Evolutionary conservation across 2,329 filamentous ascomycete species (phyloP).

Genomic region (Venturia pyrina): DNA sequence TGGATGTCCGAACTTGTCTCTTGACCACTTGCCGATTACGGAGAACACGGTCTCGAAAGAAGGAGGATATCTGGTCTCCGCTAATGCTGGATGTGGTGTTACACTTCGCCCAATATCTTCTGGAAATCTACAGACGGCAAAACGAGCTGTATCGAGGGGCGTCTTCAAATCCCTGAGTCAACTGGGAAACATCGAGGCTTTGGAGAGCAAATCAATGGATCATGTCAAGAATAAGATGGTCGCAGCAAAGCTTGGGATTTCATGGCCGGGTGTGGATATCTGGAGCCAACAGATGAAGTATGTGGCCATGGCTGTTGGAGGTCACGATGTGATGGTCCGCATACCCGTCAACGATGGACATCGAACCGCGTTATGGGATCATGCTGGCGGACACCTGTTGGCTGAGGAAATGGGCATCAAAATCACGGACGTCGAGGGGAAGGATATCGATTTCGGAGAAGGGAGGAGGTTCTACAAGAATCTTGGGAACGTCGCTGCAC

Average conservation of each 20-base stretch:
- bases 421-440: slow-evolving; percentile 42
- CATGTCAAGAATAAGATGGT: slow-evolving; percentile 14
- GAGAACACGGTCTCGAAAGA: slow-evolving; percentile 28
- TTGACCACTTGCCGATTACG: slow-evolving; percentile 21
- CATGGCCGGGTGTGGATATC: slow-evolving; percentile 40
- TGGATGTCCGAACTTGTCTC: slow-evolving; percentile 51
- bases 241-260: slow-evolving; percentile 27
- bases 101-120: slow-evolving; percentile 14
- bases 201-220: slow-evolving; percentile 5
- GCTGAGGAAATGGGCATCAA: slow-evolving; percentile 40
- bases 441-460: slow-evolving; percentile 36
- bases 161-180: neutral
- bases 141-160: neutral
- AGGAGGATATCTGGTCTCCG: slow-evolving; percentile 34
- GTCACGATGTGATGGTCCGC: slow-evolving; percentile 39
- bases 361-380: slow-evolving; percentile 45
- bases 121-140: neutral
- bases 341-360: slow-evolving; percentile 34
- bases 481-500: slow-evolving; percentile 33
- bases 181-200: neutral
- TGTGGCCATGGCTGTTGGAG: slow-evolving; percentile 40
- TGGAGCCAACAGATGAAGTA: slow-evolving; percentile 47
- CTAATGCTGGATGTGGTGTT: slow-evolving; percentile 37
- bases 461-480: slow-evolving; percentile 30
- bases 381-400: slow-evolving; percentile 43